Base-by-base conservation (phyloP, 805 yeast genomes). In the Pichia scutulata region DNA sequence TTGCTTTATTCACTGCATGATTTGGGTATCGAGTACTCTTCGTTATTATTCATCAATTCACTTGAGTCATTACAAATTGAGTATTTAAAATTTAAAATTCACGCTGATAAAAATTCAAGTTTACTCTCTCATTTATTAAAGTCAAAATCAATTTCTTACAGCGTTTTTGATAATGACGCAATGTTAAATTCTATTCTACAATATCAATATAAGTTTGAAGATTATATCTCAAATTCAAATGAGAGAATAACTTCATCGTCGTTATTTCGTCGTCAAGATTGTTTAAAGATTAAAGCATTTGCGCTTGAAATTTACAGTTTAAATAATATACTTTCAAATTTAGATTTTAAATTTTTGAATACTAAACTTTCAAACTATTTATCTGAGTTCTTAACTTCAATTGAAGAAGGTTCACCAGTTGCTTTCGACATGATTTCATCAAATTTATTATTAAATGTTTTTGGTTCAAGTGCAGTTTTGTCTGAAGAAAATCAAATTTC, bases 231-330 rank as follows among this genome's bases (percentile, higher is more conserved):
- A 33, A 51, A 49, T 26, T 59, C 61, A 7, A 54, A 61, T 10
- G 66, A 63, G 36, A 59, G 57, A 43, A 49, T 63, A 19, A 57
- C 56, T 2, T 52, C 58, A 1, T 59, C 65, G 1, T 56, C 63
- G 10, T 53, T 52, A 43, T 57, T 57, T 33, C 63, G 68, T 52
- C 52, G 69, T 53, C 52, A 53, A 42, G 52, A 59, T 21, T 58
- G 60, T 30, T 60, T 56, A 30, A 50, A 57, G 16, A 53, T 61
- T 41, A 53, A 51, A 43, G 58, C 63, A 5, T 52, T 53, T 48
- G 76, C 78, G 22, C 66, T 86, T 33, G 84, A 84, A 60, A 74
- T 82, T n/a, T 72, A 86, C 8, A 75, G 81, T 7, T 74, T 80
- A 19, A 83, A 85, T 10, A 69, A 74, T 49, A 64, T 73, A 26